These are phyloP conservation scores for Talaromyces sp. DNA, from an alignment of 2,329 filamentous ascomycete genomes.

Conservation along the genomic window DNA sequence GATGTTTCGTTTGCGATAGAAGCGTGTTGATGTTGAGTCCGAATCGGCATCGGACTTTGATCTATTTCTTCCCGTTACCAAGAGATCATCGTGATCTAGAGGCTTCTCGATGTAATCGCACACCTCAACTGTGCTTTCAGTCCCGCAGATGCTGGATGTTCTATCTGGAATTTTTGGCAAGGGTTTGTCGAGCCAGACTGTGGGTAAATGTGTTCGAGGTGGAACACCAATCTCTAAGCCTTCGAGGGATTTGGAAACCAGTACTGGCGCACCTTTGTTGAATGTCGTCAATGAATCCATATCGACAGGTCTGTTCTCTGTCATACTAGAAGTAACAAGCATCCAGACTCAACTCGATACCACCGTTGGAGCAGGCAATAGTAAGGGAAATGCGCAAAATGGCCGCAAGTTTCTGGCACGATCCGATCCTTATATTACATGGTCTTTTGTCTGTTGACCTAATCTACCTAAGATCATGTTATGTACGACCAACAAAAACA, in stretches of 20 bases:
- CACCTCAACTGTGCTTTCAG: conserved; percentile 6
- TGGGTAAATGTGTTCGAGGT: conserved; percentile 27
- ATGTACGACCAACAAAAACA: conserved; percentile 5
- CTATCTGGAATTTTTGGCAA: conserved; percentile 15
- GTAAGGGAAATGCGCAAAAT: neutral
- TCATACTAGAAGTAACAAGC: neutral
- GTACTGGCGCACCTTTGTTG: conserved; percentile 31
- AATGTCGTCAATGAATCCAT: conserved; percentile 21
- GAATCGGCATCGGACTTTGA: neutral
- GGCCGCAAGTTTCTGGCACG: neutral
- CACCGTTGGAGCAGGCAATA: too few species aligned
- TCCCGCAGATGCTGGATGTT: conserved; percentile 17
- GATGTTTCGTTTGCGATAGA: neutral
- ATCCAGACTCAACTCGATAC: neutral
- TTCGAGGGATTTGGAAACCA: conserved; percentile 35
- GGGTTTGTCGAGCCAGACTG: conserved; percentile 20
- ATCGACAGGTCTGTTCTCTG: neutral
- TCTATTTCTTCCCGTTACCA: neutral
- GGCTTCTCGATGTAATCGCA: neutral
- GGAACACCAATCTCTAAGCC: conserved; percentile 37
- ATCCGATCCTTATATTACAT: neutral
- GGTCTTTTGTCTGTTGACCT: neutral
- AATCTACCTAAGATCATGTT: neutral
- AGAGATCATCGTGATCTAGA: neutral
- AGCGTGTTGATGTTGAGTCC: neutral